Evolutionary conservation across 2,329 filamentous ascomycete genomes (phyloP).

Genomic region (Stemphylium vesicarium): DNA sequence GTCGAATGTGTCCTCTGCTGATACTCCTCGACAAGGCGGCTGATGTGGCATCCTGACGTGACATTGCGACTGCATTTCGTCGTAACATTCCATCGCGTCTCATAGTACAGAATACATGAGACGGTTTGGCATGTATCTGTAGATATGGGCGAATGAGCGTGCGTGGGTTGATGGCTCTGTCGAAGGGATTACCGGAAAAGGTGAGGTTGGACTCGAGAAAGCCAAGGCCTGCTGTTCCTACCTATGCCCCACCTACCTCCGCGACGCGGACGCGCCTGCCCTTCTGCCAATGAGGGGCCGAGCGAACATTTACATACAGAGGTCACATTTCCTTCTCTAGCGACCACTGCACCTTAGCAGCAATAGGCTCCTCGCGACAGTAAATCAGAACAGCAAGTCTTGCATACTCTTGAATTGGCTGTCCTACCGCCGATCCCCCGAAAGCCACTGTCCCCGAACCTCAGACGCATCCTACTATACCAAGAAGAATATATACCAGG

Average conservation of each 20-base stretch:
- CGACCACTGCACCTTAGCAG: too few relatives aligned
- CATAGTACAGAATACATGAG: background rate
- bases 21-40: background rate
- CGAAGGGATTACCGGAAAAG: constrained; percentile 18
- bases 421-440: too few relatives aligned
- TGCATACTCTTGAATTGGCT: too few relatives aligned
- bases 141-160: constrained; percentile 1
- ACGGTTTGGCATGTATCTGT: background rate
- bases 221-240: constrained; percentile 18
- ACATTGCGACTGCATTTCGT: background rate
- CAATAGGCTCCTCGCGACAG: background rate
- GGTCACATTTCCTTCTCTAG: background rate
- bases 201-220: constrained; percentile 22
- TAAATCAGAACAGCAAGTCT: background rate
- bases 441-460: too few relatives aligned
- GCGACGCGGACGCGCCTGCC: constrained; percentile 25
- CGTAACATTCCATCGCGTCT: background rate
- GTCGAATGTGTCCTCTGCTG: background rate
- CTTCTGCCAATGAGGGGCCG: constrained; percentile 12
- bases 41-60: constrained; percentile 1
- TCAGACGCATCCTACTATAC: too few relatives aligned
- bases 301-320: constrained; percentile 9
- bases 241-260: constrained; percentile 20
- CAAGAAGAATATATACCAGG: too few relatives aligned
- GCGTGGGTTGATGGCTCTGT: constrained; percentile 8